These are phyloP conservation scores for Magnaporthiopsis rhizophila DNA, from an alignment of 2,329 filamentous ascomycete species.

Conservation along the genomic window DNA sequence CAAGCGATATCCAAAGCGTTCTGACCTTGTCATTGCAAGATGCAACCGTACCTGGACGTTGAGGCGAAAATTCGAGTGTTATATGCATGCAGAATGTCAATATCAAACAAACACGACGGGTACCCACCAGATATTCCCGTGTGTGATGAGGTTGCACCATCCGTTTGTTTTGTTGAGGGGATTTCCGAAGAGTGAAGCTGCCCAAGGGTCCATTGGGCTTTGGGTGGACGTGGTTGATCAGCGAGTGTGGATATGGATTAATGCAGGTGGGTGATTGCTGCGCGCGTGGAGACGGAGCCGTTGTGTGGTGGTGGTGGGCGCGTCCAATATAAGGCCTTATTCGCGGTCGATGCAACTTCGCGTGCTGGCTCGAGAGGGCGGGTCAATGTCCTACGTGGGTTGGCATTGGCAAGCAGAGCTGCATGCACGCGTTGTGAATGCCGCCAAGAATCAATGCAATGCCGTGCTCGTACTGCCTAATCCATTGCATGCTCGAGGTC, in stretches of 20 bases:
- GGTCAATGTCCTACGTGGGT: neutral
- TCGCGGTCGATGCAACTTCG: neutral
- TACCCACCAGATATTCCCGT: neutral
- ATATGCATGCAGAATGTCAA: neutral
- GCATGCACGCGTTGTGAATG: neutral
- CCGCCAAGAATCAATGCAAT: neutral
- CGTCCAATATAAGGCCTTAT: neutral
- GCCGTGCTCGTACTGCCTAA: neutral
- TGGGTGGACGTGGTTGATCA: neutral
- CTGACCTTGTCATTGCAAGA: neutral
- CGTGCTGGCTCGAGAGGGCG: neutral
- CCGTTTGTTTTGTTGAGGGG: neutral
- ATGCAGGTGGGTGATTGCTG: neutral
- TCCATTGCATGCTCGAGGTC: neutral
- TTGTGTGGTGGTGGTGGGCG: neutral
- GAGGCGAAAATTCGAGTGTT: neutral
- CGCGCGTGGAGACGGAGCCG: neutral
- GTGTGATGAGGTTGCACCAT: neutral
- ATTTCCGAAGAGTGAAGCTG: neutral
- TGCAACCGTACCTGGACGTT: neutral
- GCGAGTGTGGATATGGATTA: neutral
- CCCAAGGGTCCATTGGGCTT: neutral
- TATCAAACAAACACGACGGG: neutral
- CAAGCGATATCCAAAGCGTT: neutral
- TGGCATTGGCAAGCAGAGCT: neutral